Percentiles rank a stretch among this genome's conserved stretches.
phyloP scores from a whole-genome alignment of 768 basidiomycete genomes.

The Leccinum truebloodii region DNA sequence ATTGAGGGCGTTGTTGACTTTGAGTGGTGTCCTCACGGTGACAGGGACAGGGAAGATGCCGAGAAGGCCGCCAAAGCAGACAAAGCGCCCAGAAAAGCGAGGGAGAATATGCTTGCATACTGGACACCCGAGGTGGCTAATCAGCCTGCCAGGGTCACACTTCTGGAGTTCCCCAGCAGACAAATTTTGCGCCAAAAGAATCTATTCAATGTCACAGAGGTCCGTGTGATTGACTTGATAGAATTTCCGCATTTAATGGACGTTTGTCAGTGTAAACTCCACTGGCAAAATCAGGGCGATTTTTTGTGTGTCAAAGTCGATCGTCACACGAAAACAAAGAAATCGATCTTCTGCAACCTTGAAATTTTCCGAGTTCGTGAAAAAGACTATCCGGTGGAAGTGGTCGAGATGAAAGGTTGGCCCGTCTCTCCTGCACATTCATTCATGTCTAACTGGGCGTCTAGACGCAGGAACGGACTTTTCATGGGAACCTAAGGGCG shows the following conservation, averaged over 20 bases:
- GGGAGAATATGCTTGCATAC: slow-evolving; percentile 93
- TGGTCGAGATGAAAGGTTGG: slow-evolving; percentile 93
- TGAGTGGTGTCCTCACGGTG: slow-evolving; percentile 95
- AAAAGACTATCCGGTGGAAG: slow-evolving; percentile 97
- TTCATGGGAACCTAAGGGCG: slow-evolving; percentile 98
- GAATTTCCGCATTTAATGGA: slow-evolving; percentile 1
- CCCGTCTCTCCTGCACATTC: not conserved
- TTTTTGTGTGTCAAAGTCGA: slow-evolving; percentile 99
- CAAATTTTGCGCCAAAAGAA: slow-evolving; percentile 90
- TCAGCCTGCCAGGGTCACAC: slow-evolving; percentile 95
- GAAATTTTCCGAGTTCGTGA: slow-evolving; percentile 98
- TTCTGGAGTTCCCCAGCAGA: slow-evolving; percentile 86
- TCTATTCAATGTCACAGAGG: slow-evolving; percentile 96
- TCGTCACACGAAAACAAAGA: slow-evolving; percentile 97
- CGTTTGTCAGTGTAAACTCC: slow-evolving; percentile 80
- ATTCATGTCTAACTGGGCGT: slow-evolving; percentile 13
- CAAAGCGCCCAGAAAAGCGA: slow-evolving; percentile 59
- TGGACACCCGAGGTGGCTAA: slow-evolving; percentile 98
- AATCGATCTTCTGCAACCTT: slow-evolving; percentile 96
- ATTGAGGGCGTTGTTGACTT: slow-evolving; percentile 97
- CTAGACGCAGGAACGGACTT: slow-evolving; percentile 93
- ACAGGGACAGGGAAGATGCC: slow-evolving; percentile 79
- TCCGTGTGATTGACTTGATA: slow-evolving; percentile 38
- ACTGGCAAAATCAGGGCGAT: slow-evolving; percentile 98
- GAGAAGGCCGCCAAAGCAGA: slow-evolving; percentile 43